These are phyloP conservation scores for Ashbya aceris DNA, from an alignment of 1,139 yeast genomes.

Conservation along the genomic window DNA sequence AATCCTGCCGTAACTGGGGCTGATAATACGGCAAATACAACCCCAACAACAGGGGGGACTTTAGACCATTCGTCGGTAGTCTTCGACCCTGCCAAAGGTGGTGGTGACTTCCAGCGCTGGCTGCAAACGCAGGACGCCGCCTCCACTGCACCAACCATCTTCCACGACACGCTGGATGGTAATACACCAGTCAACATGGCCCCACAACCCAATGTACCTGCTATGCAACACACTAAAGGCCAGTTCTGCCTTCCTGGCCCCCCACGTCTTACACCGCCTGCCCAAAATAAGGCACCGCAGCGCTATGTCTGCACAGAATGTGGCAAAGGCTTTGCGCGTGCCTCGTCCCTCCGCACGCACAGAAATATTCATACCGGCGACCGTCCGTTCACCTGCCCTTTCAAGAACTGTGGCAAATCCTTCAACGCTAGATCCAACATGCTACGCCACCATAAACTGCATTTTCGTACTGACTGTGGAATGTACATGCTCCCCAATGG, in stretches of 20 bases:
- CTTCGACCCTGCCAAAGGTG: not conserved
- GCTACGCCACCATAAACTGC: slow-evolving; percentile 67
- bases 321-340: slow-evolving; percentile 68
- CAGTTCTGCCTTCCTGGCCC: not conserved
- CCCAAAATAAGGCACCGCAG: slow-evolving; percentile 4
- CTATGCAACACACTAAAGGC: not conserved
- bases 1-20: not conserved
- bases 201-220: not conserved
- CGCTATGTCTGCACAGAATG: slow-evolving; percentile 48
- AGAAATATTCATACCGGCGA: slow-evolving; percentile 81
- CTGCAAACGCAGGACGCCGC: not conserved
- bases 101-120: not conserved
- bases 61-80: not conserved
- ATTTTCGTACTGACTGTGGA: slow-evolving; percentile 26
- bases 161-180: not conserved
- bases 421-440: slow-evolving; percentile 75
- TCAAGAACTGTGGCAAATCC: slow-evolving; percentile 56
- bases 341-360: slow-evolving; percentile 74
- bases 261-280: not conserved
- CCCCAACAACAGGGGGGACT: not conserved
- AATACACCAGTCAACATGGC: not conserved
- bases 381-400: slow-evolving; percentile 63
- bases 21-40: not conserved
- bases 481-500: slow-evolving; percentile 18
- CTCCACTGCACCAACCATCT: not conserved